Base-by-base conservation (phyloP, 1,139 yeast species). In the Kluyveromyces marxianus region DNA sequence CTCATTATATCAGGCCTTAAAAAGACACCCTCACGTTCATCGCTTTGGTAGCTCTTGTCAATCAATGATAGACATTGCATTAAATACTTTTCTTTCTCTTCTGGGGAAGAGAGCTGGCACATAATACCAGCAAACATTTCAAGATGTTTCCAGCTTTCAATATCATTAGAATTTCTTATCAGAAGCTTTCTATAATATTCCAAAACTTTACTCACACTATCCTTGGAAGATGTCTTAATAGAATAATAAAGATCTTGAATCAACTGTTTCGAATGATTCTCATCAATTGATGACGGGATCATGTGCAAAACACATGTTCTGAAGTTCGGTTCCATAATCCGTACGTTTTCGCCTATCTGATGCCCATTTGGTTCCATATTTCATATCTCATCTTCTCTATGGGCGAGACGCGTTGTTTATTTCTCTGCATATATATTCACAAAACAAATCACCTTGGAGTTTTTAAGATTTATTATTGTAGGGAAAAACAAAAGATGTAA, bases 1-100 rank as follows among this genome's bases (percentile, higher is more conserved):
- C 25, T 10, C 4, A 8, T 27, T 21, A 21, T 24, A 8, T 25
- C 30, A 4, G 14, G 28, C 26, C 26, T 36, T 4, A 30, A 25
- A 8, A 26, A 7, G 6, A 30, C 6, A 4, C 26, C 30, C 7
- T 8, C 7, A 4, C 14, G 14, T 7, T 26, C 39, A 7, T 26
- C 14, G 4, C 8, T 4, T 4, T 36, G 10, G 6, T 36, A 29
- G 7, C 30, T 29, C n/a, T 50, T 36, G 5, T 45, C 45, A 39
- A 56, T 49, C 1, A 49, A 48, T 27, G 54, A 44, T 25, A 55
- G 37, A 10, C 54, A 51, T 38, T 48, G 53, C 26, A 55, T 37
- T 10, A 53, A 39, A 31, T 48, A 40, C n/a, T 40, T 33, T 7
- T 35, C 25, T 35, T 40, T 40, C 27, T 40, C 43, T n/a, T 33